A percentile compares a stretch with the other conserved stretches of the same genome.
phyloP scores from a whole-genome alignment of 345 rosid species.

The Geranium rotundifolium region DNA sequence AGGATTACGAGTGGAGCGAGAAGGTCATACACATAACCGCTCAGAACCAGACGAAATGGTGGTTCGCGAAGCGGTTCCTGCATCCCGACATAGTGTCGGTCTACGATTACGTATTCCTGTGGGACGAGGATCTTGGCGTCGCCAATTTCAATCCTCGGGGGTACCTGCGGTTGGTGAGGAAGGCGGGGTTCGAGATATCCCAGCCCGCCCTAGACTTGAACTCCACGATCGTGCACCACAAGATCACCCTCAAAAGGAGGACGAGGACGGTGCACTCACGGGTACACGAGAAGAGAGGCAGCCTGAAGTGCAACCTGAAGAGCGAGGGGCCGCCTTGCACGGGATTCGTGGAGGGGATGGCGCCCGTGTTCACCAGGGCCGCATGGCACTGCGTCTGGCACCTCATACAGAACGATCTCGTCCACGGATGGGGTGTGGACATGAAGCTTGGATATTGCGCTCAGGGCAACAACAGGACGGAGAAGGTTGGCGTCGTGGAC shows the following conservation, averaged over 20 bases:
- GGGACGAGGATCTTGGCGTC: conserved; percentile 42
- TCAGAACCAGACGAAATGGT: conserved; percentile 10
- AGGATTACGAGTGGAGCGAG: conserved; percentile 4
- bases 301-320: not conserved
- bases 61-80: conserved; percentile 6
- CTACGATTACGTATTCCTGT: conserved; percentile 29
- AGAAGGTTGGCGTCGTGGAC: too few species aligned
- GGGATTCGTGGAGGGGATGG: not conserved
- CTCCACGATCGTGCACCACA: not conserved
- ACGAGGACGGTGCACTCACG: not conserved
- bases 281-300: not conserved
- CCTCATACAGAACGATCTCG: not conserved
- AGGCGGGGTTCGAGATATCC: not conserved
- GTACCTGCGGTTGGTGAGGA: not conserved
- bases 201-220: not conserved
- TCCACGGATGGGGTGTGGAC: too few species aligned
- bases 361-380: not conserved
- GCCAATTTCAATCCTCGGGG: conserved; percentile 20
- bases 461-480: too few species aligned
- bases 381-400: not conserved
- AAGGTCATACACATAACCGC: conserved; percentile 3
- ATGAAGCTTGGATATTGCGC: too few species aligned
- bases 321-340: not conserved
- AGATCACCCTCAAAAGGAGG: not conserved
- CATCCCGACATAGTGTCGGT: conserved; percentile 32